Base-by-base conservation (phyloP, 202 grass and related monocot genomes). In the Schoenoplectus tabernaemontani region DNA sequence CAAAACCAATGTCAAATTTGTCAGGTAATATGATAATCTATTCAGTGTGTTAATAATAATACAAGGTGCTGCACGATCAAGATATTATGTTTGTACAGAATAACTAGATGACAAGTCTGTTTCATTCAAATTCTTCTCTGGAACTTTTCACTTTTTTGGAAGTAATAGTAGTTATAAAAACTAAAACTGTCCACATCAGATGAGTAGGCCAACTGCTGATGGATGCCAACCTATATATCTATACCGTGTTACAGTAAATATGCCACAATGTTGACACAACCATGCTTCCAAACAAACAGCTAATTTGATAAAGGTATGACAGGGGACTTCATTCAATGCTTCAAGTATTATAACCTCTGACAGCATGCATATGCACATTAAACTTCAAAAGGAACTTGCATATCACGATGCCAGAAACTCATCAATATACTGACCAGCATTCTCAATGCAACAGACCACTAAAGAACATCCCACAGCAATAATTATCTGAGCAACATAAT, bases 301-400 rank as follows among this genome's bases (percentile, higher is more conserved):
- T 24, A 48, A 71, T 46, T 50, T 50, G 67, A 17, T 50, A 3
- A 72, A 23, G 4, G 28, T 3, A 44, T 30, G 16, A 54, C 24
- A 75, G 3, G 16, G 46, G 70, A 36, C 28, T 9, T 75, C 64
- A 75, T 36, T 36, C 7, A 33, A 75, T 54, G 28, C 47, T 75
- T 44, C 53, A 74, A 53, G 9, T 51, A 75, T 12, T 15, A 54
- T 8, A 12, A 54, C 46, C 26, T 75, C 24, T 54, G 15, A 54
- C 46, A 75, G 70, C 70, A 17, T 75, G 70, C 28, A 54, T 47
- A 75, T 56, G 43, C 15, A 54, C 47, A 75, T 74, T 74, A 3
- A 74, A 74, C 28, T 54, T 34, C 13, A 8, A 54, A 15, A 75
- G 24, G n/a, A 50, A 74, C 28, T 74, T 19, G 47, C 46, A 56